Conservation (phyloP, 805 yeast genomes). For the Phaffomyces antillensis region DNA sequence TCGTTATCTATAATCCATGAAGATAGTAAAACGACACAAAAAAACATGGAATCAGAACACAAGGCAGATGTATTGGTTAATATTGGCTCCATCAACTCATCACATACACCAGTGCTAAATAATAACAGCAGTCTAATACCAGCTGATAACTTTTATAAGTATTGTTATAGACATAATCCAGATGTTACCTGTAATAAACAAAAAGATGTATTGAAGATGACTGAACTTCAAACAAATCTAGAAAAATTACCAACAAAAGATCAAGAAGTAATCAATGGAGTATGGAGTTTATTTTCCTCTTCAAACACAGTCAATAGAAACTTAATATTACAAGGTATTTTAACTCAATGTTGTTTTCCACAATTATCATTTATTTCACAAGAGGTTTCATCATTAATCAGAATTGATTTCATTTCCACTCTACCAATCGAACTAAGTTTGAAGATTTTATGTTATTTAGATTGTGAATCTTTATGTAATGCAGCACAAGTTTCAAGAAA, state of each 20-base stretch:
- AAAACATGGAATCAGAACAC: background rate
- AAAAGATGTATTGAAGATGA: constrained; percentile 59
- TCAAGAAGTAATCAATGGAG: constrained; percentile 69
- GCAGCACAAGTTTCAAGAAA: constrained; percentile 88
- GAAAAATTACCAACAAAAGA: constrained; percentile 62
- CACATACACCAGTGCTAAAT: constrained; percentile 2
- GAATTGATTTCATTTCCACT: constrained; percentile 81
- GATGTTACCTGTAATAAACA: constrained; percentile 67
- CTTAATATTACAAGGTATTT: constrained; percentile 72
- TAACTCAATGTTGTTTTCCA: constrained; percentile 91
- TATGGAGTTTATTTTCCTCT: constrained; percentile 78
- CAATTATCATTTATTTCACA: constrained; percentile 81
- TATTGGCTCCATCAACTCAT: constrained; percentile 4
- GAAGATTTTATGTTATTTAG: constrained; percentile 81
- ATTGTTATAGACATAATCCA: constrained; percentile 92
- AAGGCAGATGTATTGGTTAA: background rate
- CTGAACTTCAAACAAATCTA: constrained; percentile 49
- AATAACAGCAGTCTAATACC: constrained; percentile 15
- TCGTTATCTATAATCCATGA: too few relatives aligned
- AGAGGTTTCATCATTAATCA: constrained; percentile 70
- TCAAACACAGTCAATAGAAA: constrained; percentile 66
- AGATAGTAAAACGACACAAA: background rate
- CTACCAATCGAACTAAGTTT: constrained; percentile 82
- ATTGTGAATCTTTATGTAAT: constrained; percentile 86
- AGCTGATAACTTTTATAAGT: constrained; percentile 51